These are phyloP conservation scores for Phytophthora cactorum DNA, from an alignment of 352 stramenopile genomes.

Conservation along the genomic window DNA sequence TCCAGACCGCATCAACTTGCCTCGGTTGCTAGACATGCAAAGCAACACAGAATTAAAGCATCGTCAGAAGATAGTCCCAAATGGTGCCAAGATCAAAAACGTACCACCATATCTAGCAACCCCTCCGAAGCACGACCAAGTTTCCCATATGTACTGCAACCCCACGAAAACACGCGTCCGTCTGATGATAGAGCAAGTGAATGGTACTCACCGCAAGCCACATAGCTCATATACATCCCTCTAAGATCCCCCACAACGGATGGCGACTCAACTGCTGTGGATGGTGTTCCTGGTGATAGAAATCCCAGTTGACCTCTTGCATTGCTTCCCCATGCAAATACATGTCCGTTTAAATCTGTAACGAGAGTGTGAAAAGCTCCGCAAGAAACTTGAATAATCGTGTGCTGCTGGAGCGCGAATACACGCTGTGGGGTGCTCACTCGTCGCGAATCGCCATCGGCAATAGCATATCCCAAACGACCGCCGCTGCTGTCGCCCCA, in stretches of 20 bases:
- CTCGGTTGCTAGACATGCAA: conserved; percentile 46
- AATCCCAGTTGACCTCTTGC: conserved; percentile 58
- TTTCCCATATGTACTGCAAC: conserved; percentile 71
- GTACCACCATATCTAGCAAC: conserved; percentile 51
- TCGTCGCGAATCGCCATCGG: conserved; percentile 50
- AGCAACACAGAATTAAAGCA: neutral
- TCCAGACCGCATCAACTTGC: conserved; percentile 47
- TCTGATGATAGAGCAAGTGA: conserved; percentile 69
- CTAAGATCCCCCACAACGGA: conserved; percentile 52
- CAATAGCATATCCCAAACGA: conserved; percentile 59
- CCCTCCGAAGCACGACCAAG: conserved; percentile 53
- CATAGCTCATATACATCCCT: conserved; percentile 61
- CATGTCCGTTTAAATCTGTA: conserved; percentile 76
- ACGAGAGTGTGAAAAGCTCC: conserved; percentile 74
- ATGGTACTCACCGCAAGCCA: conserved; percentile 79
- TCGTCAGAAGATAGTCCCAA: conserved; percentile 4
- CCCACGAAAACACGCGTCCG: conserved; percentile 73
- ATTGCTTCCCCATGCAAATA: conserved; percentile 78
- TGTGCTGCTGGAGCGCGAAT: conserved; percentile 34
- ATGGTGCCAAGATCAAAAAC: conserved; percentile 2
- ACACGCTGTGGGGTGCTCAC: conserved; percentile 50
- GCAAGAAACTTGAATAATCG: conserved; percentile 65
- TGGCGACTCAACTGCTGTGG: conserved; percentile 38
- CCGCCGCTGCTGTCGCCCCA: conserved; percentile 73
- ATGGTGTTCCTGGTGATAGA: conserved; percentile 25